Percentiles rank a stretch among this genome's conserved stretches.
Conservation (phyloP, 2,329 filamentous ascomycete genomes). For the Sporothrix curviconia region DNA sequence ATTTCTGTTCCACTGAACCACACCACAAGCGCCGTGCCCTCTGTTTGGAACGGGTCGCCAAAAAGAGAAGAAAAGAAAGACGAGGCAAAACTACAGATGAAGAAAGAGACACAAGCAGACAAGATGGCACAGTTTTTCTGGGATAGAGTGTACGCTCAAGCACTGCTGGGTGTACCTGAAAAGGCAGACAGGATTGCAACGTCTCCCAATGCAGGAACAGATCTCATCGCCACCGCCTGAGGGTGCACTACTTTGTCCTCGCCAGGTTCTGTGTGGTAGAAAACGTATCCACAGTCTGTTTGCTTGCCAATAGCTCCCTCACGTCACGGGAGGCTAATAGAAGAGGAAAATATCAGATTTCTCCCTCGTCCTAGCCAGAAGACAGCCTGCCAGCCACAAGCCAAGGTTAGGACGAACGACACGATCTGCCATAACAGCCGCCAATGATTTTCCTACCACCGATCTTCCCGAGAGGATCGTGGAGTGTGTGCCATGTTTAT, state of each 20-base stretch:
- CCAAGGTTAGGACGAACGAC: background rate
- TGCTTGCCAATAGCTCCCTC: too few relatives aligned
- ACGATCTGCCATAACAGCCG: background rate
- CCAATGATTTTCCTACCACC: background rate
- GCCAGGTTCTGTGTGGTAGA: background rate
- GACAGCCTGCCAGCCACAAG: background rate
- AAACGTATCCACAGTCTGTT: too few relatives aligned
- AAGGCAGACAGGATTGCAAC: too few relatives aligned
- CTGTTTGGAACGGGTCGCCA: background rate
- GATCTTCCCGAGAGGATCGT: background rate
- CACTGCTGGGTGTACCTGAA: too few relatives aligned
- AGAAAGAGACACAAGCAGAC: background rate
- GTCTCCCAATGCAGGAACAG: constrained; percentile 5
- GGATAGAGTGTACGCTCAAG: too few relatives aligned
- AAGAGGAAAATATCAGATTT: too few relatives aligned
- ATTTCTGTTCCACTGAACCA: background rate
- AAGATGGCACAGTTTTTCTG: too few relatives aligned
- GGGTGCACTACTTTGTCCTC: background rate
- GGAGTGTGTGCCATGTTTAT: background rate
- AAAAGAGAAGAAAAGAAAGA: background rate
- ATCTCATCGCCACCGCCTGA: background rate
- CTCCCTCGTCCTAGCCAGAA: too few relatives aligned
- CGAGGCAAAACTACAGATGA: background rate
- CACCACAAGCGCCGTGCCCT: constrained; percentile 3
- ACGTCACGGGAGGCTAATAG: too few relatives aligned